These are phyloP conservation scores for Pythium apleroticum DNA, from an alignment of 352 stramenopile genomes.

Conservation along the genomic window DNA sequence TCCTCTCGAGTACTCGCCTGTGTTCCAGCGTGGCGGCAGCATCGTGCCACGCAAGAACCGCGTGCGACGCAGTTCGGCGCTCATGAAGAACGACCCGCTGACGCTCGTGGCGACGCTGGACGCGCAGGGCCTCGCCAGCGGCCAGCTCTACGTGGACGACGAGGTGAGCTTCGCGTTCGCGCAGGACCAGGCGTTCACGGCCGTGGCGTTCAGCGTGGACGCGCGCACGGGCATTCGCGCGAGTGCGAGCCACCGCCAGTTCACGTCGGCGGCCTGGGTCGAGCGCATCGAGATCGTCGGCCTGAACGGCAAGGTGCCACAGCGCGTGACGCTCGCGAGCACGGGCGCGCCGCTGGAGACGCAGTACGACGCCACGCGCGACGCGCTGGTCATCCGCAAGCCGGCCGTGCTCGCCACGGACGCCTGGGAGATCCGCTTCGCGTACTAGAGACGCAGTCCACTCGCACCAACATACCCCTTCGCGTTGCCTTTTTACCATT, in stretches of 20 bases:
- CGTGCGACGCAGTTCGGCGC: constrained; percentile 90
- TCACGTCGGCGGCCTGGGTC: constrained; percentile 59
- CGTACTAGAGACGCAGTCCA: too few relatives aligned
- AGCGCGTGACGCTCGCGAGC: constrained; percentile 36
- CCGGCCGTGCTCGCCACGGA: constrained; percentile 65
- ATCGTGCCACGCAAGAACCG: constrained; percentile 96
- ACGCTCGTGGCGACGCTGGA: constrained; percentile 96
- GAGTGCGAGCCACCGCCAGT: constrained; percentile 35
- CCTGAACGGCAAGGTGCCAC: constrained; percentile 43
- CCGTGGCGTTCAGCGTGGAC: constrained; percentile 43
- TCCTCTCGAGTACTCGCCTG: constrained; percentile 94
- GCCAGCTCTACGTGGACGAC: constrained; percentile 97
- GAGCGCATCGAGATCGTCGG: constrained; percentile 88
- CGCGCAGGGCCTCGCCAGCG: constrained; percentile 67
- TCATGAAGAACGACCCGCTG: constrained; percentile 98
- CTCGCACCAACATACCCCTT: too few relatives aligned
- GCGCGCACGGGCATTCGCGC: constrained; percentile 39
- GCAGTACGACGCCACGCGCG: constrained; percentile 56
- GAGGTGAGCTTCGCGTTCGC: constrained; percentile 85
- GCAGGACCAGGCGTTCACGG: constrained; percentile 45
- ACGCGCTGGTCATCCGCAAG: constrained; percentile 86
- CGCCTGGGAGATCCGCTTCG: constrained; percentile 70
- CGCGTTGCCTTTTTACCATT: neutral
- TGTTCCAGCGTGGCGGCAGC: constrained; percentile 95
- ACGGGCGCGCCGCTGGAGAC: constrained; percentile 48